Conservation (phyloP, 768 basidiomycete genomes). For the Cubamyces sp. region DNA sequence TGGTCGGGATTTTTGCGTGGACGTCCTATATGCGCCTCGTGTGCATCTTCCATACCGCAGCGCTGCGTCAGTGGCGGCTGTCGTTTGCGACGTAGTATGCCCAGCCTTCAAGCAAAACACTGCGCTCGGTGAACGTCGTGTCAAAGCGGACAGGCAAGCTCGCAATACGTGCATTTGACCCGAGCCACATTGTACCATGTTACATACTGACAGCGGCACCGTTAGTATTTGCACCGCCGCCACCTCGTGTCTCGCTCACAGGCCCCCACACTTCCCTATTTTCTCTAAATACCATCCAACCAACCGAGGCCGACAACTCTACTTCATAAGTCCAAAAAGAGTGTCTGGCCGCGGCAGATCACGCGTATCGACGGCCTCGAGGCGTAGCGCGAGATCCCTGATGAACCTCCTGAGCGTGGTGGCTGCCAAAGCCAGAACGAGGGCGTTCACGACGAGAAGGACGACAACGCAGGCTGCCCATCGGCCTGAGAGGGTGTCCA, state of each 20-base stretch:
- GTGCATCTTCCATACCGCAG: neutral
- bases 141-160: no score
- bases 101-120: no score
- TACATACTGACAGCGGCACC: no score
- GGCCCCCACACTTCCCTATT: no score
- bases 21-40: neutral
- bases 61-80: neutral
- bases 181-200: no score
- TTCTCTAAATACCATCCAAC: no score
- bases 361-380: slow-evolving; percentile 9
- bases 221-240: no score
- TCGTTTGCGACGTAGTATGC: no score
- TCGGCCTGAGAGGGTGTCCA: no score
- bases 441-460: neutral
- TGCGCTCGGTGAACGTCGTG: no score
- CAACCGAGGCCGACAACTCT: no score
- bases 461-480: neutral
- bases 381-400: neutral
- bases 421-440: neutral
- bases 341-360: slow-evolving; percentile 1
- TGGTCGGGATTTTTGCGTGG: neutral
- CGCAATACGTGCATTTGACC: no score
- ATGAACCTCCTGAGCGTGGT: neutral
- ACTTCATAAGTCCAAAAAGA: slow-evolving; percentile 4
- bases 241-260: neutral